Evolutionary conservation across 176 grass and related monocot species (phyloP).

Genomic region (barley (Hordeum vulgare)): MorexV3_pseudomolecules_assembly NC_058521.1:413578028-413578527

Average conservation of each 20-base stretch:
- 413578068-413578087: constrained; percentile 72
- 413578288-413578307: background rate
- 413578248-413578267: background rate
- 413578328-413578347: background rate
- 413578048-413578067: constrained; percentile 74
- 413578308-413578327: constrained; percentile 2
- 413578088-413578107: constrained; percentile 85
- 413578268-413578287: background rate
- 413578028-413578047: constrained; percentile 53
- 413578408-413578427: background rate
- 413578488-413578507: too few relatives aligned
- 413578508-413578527: background rate
- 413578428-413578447: background rate
- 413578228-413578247: background rate
- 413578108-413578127: constrained; percentile 52
- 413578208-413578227: background rate
- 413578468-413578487: background rate
- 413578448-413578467: background rate
- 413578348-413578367: background rate
- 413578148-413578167: constrained; percentile 7
- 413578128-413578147: constrained; percentile 21
- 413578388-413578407: background rate
- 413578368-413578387: background rate
- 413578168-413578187: background rate
- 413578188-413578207: background rate